Evolutionary conservation across 1,284 basidiomycete genomes (phyloP).

Genomic region (Earliella scabrosa): DNA sequence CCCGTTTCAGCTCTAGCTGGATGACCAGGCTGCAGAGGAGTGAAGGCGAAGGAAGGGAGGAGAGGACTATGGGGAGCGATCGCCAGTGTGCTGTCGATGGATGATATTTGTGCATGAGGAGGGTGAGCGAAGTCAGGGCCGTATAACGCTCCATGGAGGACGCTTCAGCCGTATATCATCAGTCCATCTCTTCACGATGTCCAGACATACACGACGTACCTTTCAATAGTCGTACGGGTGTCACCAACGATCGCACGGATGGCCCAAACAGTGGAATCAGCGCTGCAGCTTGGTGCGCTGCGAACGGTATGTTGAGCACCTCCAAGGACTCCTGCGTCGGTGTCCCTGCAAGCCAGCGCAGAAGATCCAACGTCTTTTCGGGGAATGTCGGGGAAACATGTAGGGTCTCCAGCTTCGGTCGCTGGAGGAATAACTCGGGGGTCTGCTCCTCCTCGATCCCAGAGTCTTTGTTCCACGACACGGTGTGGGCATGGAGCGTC

Average conservation of each 20-base stretch:
- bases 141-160: constrained; percentile 2
- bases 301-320: constrained; percentile 5
- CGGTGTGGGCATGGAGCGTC: constrained; percentile 7
- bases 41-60: constrained; percentile 3
- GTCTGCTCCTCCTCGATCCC: neutral
- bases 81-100: neutral
- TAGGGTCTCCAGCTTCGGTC: constrained; percentile 7
- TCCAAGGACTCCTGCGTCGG: constrained; percentile 2
- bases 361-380: constrained; percentile 5
- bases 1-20: neutral
- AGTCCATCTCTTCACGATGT: neutral
- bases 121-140: constrained; percentile 7
- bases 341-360: constrained; percentile 12
- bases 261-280: constrained; percentile 7
- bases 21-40: constrained; percentile 4
- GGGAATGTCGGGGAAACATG: constrained; percentile 13
- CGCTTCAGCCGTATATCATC: neutral
- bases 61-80: constrained; percentile 7
- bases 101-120: constrained; percentile 10
- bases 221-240: constrained; percentile 5
- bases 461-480: constrained; percentile 11
- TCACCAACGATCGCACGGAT: constrained; percentile 4
- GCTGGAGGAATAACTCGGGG: neutral
- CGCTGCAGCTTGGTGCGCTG: constrained; percentile 7
- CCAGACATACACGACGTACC: neutral